Conservation (phyloP, 2,329 filamentous ascomycete species). For the Stagonosporopsis tanaceti region DNA sequence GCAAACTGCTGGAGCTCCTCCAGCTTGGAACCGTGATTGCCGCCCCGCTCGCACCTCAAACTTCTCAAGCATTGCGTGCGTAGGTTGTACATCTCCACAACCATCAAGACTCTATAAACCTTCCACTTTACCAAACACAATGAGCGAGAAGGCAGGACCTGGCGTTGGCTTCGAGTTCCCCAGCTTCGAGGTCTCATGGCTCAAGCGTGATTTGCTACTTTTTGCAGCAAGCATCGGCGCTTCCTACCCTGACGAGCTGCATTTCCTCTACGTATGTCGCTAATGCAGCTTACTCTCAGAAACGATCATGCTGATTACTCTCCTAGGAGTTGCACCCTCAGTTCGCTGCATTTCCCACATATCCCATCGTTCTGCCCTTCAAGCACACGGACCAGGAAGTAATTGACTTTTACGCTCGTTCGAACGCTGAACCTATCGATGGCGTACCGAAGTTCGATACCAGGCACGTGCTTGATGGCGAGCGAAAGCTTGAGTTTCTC, state of each 20-base stretch:
- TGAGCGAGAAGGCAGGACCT: conserved; percentile 52
- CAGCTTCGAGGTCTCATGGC: conserved; percentile 77
- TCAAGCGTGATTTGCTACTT: conserved; percentile 86
- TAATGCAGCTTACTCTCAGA: background rate
- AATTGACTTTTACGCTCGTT: conserved; percentile 81
- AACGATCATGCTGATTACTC: background rate
- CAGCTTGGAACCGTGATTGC: conserved; percentile 34
- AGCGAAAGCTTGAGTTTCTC: conserved; percentile 79
- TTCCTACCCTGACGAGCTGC: conserved; percentile 80
- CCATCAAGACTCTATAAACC: background rate
- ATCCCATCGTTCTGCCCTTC: conserved; percentile 83
- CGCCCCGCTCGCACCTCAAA: conserved; percentile 36
- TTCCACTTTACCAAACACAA: conserved; percentile 22
- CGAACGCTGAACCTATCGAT: conserved; percentile 72
- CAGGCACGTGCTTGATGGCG: conserved; percentile 79
- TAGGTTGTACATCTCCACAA: background rate
- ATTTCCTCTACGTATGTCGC: conserved; percentile 82
- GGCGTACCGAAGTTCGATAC: conserved; percentile 79
- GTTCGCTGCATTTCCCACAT: conserved; percentile 89
- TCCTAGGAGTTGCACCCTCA: conserved; percentile 82
- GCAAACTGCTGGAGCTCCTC: conserved; percentile 40
- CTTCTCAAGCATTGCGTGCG: conserved; percentile 14
- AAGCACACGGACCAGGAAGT: conserved; percentile 79
- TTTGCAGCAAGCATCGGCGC: conserved; percentile 90
- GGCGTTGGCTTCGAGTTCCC: conserved; percentile 82